Percentiles rank a stretch among this genome's conserved stretches.
These are phyloP conservation scores for Sanghuangporus weigelae DNA, from an alignment of 1,284 basidiomycete species.

Conservation along the genomic window DNA sequence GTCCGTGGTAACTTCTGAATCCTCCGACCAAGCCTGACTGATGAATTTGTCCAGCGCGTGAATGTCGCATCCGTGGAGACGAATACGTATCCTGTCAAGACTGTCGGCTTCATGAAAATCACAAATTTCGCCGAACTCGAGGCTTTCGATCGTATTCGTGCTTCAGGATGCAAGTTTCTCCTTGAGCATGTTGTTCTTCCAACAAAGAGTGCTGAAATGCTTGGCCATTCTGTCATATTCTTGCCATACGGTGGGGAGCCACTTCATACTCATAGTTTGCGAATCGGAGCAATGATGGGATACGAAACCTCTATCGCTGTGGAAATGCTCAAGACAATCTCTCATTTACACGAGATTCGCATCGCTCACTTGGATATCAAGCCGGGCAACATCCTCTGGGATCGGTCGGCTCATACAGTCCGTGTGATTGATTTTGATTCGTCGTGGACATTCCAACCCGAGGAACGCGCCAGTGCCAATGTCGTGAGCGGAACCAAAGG, in stretches of 20 bases:
- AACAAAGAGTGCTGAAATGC: background rate
- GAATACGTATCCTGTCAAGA: background rate
- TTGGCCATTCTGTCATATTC: background rate
- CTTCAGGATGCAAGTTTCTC: background rate
- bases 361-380: slow-evolving; percentile 1
- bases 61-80: background rate
- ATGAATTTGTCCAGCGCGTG: background rate
- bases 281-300: background rate
- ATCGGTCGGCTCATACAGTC: background rate
- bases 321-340: background rate
- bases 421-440: background rate
- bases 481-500: background rate
- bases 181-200: background rate
- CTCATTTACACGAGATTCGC: background rate
- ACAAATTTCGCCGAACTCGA: background rate
- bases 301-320: background rate
- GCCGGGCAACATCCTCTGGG: background rate
- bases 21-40: background rate
- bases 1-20: background rate
- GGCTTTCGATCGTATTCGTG: background rate
- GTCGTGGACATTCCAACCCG: background rate
- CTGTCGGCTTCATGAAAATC: background rate
- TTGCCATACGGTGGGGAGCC: background rate
- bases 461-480: background rate
- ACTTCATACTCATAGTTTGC: background rate